Evolutionary conservation across 169 alveolate genomes (phyloP).

Genomic region (Babesia caballi): DNA sequence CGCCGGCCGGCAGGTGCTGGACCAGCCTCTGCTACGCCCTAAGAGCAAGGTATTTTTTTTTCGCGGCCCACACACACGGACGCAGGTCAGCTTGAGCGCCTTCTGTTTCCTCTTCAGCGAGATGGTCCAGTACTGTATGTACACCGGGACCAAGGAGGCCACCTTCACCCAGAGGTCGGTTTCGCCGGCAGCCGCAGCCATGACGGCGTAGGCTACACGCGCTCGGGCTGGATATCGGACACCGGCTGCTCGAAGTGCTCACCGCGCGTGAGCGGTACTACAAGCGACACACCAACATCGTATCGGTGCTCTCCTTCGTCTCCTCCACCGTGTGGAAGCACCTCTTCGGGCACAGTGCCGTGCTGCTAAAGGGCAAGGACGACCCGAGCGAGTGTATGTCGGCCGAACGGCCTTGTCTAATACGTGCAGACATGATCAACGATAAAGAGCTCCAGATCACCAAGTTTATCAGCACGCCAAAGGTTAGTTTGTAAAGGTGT

Average conservation of each 20-base stretch:
- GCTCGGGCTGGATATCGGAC: constrained; percentile 54
- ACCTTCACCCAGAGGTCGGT: constrained; percentile 53
- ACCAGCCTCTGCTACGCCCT: constrained; percentile 52
- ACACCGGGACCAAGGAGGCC: constrained; percentile 38
- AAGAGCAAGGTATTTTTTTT: constrained; percentile 56
- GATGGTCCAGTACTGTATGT: constrained; percentile 60
- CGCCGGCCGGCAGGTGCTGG: constrained; percentile 28
- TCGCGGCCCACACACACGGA: too few species aligned
- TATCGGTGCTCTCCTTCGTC: constrained; percentile 47
- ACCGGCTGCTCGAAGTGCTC: constrained; percentile 46
- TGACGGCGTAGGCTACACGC: constrained; percentile 17
- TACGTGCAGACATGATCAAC: constrained; percentile 50
- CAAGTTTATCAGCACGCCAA: constrained; percentile 50
- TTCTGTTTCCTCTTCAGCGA: constrained; percentile 56
- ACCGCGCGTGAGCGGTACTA: constrained; percentile 28
- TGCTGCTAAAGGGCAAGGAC: constrained; percentile 55
- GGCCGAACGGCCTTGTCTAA: neutral
- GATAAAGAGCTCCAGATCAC: constrained; percentile 56
- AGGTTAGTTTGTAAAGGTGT: neutral
- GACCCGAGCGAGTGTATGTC: constrained; percentile 60
- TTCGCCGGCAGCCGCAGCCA: neutral
- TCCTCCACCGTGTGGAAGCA: constrained; percentile 63
- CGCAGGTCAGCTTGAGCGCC: constrained; percentile 60
- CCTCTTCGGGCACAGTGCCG: constrained; percentile 53
- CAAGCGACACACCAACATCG: constrained; percentile 39